Percentiles rank a stretch among this genome's conserved stretches.
Conservation (phyloP, 2,329 filamentous ascomycete species). For the Fusarium caatingaense region DNA sequence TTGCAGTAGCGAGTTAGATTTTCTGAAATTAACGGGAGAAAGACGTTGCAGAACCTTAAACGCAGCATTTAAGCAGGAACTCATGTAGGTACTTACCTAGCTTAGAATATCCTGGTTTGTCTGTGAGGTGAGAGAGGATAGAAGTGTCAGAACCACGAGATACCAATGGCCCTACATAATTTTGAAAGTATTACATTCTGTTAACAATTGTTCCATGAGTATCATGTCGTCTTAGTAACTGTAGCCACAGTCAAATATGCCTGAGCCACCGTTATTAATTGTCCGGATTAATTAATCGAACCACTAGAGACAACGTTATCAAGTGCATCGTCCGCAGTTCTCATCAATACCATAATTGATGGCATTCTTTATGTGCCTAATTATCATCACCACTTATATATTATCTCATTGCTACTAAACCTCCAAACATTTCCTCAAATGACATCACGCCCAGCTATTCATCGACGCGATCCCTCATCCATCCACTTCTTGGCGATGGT, state of each 20-base stretch:
- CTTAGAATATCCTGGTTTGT: not conserved
- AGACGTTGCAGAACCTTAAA: not conserved
- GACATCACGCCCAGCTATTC: conserved; percentile 16
- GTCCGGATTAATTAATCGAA: not conserved
- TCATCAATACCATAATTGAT: not conserved
- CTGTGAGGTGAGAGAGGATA: not conserved
- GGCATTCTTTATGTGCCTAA: not conserved
- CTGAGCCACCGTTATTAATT: not conserved
- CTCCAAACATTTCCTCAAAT: not conserved
- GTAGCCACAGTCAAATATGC: not conserved
- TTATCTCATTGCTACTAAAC: not conserved
- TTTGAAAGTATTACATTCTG: not conserved
- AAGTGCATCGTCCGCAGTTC: not conserved
- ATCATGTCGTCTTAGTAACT: not conserved
- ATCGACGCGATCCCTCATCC: not conserved
- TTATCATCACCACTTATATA: not conserved
- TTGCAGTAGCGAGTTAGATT: not conserved
- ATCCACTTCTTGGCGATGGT: conserved; percentile 25
- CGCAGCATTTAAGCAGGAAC: not conserved
- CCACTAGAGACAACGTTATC: not conserved
- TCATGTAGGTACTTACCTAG: not conserved
- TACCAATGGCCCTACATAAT: no score
- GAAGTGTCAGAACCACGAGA: not conserved
- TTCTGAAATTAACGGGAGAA: not conserved
- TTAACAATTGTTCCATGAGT: not conserved